Evolutionary conservation across 257 asterid species (phyloP).

Genomic region (Avicennia marina): DNA sequence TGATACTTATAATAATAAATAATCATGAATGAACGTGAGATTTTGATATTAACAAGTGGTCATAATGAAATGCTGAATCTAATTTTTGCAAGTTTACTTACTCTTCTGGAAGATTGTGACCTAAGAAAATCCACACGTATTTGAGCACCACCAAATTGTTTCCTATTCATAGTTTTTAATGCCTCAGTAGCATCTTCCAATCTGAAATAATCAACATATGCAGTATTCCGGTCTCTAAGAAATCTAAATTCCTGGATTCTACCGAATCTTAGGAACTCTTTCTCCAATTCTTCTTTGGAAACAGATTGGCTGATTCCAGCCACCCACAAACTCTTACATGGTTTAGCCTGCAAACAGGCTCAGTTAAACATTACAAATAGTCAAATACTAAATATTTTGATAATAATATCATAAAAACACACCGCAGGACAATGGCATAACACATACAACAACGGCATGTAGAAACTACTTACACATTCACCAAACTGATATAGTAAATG

Average conservation of each 20-base stretch:
- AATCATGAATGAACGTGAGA: neutral
- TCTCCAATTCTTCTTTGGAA: slow-evolving; percentile 79
- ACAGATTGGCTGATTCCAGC: slow-evolving; percentile 79
- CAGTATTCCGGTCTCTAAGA: slow-evolving; percentile 76
- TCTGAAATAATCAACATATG: slow-evolving; percentile 66
- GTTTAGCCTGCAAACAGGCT: slow-evolving; percentile 71
- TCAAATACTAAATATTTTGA: too few relatives aligned
- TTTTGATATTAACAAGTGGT: neutral
- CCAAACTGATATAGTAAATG: neutral
- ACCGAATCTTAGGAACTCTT: slow-evolving; percentile 74
- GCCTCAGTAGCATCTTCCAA: slow-evolving; percentile 89
- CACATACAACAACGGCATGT: slow-evolving; percentile 11
- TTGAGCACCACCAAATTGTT: slow-evolving; percentile 60
- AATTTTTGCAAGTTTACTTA: slow-evolving; percentile 35
- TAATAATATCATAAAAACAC: neutral
- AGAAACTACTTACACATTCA: neutral
- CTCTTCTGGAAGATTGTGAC: slow-evolving; percentile 79
- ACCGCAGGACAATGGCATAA: neutral
- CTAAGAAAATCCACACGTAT: slow-evolving; percentile 93
- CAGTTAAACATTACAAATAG: slow-evolving; percentile 10
- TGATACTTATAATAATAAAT: neutral
- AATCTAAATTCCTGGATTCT: slow-evolving; percentile 79
- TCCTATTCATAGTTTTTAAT: slow-evolving; percentile 72
- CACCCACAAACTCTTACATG: slow-evolving; percentile 94
- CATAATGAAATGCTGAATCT: neutral